These are phyloP conservation scores for Hypomontagnella submonticulosa DNA, from an alignment of 495 filamentous ascomycete species.

Conservation along the genomic window DNA sequence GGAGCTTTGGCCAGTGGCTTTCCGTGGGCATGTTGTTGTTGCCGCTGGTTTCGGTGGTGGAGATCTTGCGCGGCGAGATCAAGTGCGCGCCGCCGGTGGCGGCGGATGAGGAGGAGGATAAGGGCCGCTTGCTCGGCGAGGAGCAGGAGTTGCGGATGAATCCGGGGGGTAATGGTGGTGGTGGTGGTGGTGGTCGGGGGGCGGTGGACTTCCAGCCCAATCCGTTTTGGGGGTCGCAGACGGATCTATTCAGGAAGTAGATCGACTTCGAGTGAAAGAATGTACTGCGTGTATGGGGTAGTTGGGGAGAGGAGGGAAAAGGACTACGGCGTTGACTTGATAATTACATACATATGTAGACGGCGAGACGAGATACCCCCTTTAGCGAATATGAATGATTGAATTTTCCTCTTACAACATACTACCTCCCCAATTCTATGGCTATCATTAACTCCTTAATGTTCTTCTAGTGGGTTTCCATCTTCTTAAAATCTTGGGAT, in stretches of 20 bases:
- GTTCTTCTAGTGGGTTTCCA: too few relatives aligned
- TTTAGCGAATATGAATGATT: too few relatives aligned
- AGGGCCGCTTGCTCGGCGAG: conserved; percentile 25
- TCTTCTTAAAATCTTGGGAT: too few relatives aligned
- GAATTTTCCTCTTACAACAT: too few relatives aligned
- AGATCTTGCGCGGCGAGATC: conserved; percentile 65
- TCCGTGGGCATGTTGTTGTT: conserved; percentile 63
- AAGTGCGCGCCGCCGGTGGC: conserved; percentile 53
- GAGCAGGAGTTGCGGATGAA: conserved; percentile 34
- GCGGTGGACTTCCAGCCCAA: conserved; percentile 51
- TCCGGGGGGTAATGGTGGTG: not conserved
- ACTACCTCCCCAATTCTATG: too few relatives aligned
- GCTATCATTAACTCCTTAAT: too few relatives aligned
- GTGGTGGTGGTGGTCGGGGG: not conserved
- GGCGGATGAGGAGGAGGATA: conserved; percentile 39
- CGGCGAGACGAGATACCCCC: too few relatives aligned
- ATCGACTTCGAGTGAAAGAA: too few relatives aligned
- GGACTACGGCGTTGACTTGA: too few relatives aligned
- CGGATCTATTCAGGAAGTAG: conserved; percentile 45
- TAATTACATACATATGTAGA: too few relatives aligned
- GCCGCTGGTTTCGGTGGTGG: conserved; percentile 64
- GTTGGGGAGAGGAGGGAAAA: not conserved
- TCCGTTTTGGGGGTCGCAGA: conserved; percentile 49
- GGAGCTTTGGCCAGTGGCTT: conserved; percentile 68
- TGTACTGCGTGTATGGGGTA: not conserved